A percentile compares a stretch with the other conserved stretches of the same genome.
Conservation (phyloP, 2,329 filamentous ascomycete species). For the Phaeosphaeria sp. region DNA sequence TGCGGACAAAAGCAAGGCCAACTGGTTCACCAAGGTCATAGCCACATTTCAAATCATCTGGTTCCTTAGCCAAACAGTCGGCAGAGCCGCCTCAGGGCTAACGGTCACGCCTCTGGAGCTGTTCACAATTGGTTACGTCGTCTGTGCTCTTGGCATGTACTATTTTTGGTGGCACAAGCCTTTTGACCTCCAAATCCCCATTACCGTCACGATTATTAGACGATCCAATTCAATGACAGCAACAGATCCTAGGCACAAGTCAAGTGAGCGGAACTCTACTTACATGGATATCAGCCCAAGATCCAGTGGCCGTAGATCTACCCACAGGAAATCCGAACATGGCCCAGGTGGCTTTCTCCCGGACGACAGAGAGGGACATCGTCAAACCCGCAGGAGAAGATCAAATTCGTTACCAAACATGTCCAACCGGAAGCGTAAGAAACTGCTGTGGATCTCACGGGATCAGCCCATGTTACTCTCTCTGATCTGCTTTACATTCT, state of each 20-base stretch:
- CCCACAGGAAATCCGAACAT: not conserved
- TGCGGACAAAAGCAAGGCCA: constrained; percentile 17
- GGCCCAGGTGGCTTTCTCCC: not conserved
- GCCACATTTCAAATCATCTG: constrained; percentile 13
- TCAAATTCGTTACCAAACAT: not conserved
- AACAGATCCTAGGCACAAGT: not conserved
- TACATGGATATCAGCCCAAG: not conserved
- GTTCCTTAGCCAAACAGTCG: constrained; percentile 11
- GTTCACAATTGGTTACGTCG: constrained; percentile 12
- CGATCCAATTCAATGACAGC: not conserved
- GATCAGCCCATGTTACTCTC: not conserved
- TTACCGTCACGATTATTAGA: not conserved
- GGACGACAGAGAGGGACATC: not conserved
- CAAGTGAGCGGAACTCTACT: not conserved
- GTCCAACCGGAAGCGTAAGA: not conserved
- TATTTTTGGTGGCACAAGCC: constrained; percentile 20
- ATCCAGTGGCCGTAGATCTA: not conserved
- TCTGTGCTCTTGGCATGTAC: constrained; percentile 6
- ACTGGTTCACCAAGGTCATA: constrained; percentile 10
- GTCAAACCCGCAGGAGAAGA: not conserved
- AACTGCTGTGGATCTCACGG: not conserved
- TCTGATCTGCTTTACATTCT: not conserved
- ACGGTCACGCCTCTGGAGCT: constrained; percentile 15
- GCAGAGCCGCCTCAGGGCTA: constrained; percentile 3
- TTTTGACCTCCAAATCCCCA: constrained; percentile 8